Evolutionary conservation across 208 protist genomes (phyloP).

Genomic region (Crithidia acanthocephali): DNA sequence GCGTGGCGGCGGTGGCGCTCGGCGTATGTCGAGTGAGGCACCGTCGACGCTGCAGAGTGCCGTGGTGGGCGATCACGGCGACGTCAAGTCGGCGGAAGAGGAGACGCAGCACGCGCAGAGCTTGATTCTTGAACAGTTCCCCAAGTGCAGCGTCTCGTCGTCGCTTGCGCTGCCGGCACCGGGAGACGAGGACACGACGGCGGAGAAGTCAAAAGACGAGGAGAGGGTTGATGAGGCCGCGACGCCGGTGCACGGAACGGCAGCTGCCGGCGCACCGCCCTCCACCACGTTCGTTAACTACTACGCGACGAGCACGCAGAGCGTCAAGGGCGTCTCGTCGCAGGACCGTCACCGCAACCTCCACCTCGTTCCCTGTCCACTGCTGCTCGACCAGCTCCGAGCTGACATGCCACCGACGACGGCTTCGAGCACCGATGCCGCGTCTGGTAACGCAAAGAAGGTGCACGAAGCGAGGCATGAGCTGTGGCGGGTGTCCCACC

Average conservation of each 20-base stretch:
- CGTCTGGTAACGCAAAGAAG: background rate
- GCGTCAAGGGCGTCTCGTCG: slow-evolving; percentile 10
- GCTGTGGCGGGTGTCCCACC: slow-evolving; percentile 13
- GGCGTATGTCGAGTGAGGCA: background rate
- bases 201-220: background rate
- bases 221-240: no score
- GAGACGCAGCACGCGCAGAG: background rate
- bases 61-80: background rate
- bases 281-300: slow-evolving; percentile 8
- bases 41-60: background rate
- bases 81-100: background rate
- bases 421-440: no score
- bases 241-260: background rate
- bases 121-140: slow-evolving; percentile 3
- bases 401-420: background rate
- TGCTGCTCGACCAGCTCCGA: slow-evolving; percentile 15
- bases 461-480: background rate
- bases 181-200: background rate
- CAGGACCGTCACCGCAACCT: slow-evolving; percentile 22
- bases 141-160: slow-evolving; percentile 8
- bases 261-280: background rate
- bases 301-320: slow-evolving; percentile 30
- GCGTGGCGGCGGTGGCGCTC: background rate
- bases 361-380: slow-evolving; percentile 22
- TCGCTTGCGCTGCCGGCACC: background rate